Percentiles rank a stretch among this genome's conserved stretches.
Conservation (phyloP, 2,329 filamentous ascomycete genomes). For the Phoma sp. region DNA sequence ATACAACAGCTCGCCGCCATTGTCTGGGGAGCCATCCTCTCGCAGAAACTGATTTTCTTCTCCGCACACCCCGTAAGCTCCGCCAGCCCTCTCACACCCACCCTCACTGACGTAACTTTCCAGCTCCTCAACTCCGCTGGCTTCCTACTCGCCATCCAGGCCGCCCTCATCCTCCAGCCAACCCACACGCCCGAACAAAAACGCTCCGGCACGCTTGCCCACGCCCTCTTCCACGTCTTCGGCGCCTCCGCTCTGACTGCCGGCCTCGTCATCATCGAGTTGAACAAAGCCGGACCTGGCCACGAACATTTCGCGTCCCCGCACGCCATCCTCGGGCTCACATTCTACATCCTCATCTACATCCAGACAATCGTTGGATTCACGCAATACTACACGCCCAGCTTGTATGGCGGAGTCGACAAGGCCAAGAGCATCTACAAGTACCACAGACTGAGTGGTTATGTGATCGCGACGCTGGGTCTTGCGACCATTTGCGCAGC, state of each 20-base stretch:
- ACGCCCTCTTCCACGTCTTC: constrained; percentile 74
- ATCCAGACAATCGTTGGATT: constrained; percentile 81
- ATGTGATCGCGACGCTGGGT: constrained; percentile 73
- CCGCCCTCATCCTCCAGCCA: constrained; percentile 85
- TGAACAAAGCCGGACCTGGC: constrained; percentile 78
- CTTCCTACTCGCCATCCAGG: constrained; percentile 78
- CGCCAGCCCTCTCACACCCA: background rate
- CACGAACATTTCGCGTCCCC: constrained; percentile 78
- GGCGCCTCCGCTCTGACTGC: constrained; percentile 68
- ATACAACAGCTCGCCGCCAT: constrained; percentile 68
- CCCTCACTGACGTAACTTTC: constrained; percentile 8
- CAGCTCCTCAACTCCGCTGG: constrained; percentile 68
- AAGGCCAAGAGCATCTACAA: constrained; percentile 87
- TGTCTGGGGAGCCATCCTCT: constrained; percentile 80
- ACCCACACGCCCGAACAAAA: constrained; percentile 82
- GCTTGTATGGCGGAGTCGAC: constrained; percentile 78
- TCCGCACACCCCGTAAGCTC: constrained; percentile 81
- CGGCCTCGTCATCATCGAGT: constrained; percentile 76
- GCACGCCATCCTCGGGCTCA: constrained; percentile 84
- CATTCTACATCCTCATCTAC: constrained; percentile 73
- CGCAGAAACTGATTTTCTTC: constrained; percentile 78
- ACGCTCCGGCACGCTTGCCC: constrained; percentile 65
- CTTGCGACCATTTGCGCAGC: constrained; percentile 78
- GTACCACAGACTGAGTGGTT: constrained; percentile 83
- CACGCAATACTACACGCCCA: constrained; percentile 79